phyloP scores from a whole-genome alignment of 495 filamentous ascomycete species.

The Daldinia decipiens region DNA sequence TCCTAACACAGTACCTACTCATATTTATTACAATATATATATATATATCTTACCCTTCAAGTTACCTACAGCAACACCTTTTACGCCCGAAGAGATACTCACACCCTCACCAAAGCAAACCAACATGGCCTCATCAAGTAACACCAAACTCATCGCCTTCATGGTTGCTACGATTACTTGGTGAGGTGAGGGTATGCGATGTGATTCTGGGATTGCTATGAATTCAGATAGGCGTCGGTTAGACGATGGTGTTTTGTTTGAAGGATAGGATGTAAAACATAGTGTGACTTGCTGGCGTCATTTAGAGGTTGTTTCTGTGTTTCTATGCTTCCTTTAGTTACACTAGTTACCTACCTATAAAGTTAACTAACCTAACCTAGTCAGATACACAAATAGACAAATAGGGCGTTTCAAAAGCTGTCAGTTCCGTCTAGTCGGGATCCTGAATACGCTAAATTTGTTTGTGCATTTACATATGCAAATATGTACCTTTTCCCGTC shows the following conservation, averaged over 20 bases:
- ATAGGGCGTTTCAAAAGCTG: slow-evolving; percentile 27
- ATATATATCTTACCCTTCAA: no score
- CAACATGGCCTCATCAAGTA: slow-evolving; percentile 15
- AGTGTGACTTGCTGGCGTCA: slow-evolving; percentile 23
- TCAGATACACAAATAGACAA: slow-evolving; percentile 1
- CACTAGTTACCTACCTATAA: no score
- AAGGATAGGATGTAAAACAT: not conserved
- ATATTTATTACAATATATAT: no score
- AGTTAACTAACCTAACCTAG: not conserved
- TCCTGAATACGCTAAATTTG: slow-evolving; percentile 1
- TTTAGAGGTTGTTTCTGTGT: slow-evolving; percentile 5
- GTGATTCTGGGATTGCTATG: no score
- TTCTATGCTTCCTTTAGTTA: no score
- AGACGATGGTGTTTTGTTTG: not conserved
- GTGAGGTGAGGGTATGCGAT: not conserved
- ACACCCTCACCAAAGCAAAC: not conserved
- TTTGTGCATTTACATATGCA: not conserved
- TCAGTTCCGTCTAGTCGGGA: slow-evolving; percentile 12
- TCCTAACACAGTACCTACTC: no score
- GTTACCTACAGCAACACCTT: not conserved
- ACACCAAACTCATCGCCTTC: slow-evolving; percentile 60
- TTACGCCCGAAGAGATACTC: not conserved
- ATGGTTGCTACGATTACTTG: slow-evolving; percentile 43
- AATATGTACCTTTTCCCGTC: not conserved
- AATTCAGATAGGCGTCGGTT: not conserved